Evolutionary conservation across 164 flowering plant genomes (phyloP).

Genomic region (Chimonanthus praecox): DNA sequence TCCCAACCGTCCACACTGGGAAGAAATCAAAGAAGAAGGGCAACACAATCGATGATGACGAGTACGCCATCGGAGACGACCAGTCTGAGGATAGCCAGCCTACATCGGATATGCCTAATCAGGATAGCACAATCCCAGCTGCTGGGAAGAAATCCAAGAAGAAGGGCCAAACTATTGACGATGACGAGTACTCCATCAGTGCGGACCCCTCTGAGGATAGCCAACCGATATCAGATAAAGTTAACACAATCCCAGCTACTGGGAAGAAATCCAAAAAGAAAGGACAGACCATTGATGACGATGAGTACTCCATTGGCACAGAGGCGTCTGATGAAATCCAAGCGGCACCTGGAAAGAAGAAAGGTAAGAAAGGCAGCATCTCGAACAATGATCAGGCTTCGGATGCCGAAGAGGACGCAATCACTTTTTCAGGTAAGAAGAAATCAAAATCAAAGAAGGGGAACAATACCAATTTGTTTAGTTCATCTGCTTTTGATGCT

Average conservation of each 20-base stretch:
- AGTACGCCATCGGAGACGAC: conserved; percentile 62
- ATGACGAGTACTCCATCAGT: conserved; percentile 75
- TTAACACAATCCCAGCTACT: neutral
- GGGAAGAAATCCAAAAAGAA: conserved; percentile 62
- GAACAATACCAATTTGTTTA: conserved; percentile 17
- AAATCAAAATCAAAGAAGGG: conserved; percentile 29
- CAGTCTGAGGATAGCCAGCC: conserved; percentile 25
- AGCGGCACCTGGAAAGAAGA: conserved; percentile 39
- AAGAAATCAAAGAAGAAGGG: conserved; percentile 66
- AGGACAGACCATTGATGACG: conserved; percentile 48
- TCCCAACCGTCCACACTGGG: conserved; percentile 18
- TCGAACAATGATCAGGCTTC: conserved; percentile 14
- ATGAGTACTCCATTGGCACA: conserved; percentile 67
- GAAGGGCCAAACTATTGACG: conserved; percentile 49
- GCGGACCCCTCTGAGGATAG: conserved; percentile 40
- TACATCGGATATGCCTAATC: too few relatives aligned
- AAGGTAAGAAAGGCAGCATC: conserved; percentile 45
- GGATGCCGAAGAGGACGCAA: neutral
- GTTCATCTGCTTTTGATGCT: conserved; percentile 16
- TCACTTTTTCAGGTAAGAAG: conserved; percentile 29
- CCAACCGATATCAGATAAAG: too few relatives aligned
- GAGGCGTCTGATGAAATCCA: conserved; percentile 37
- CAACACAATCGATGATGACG: conserved; percentile 63
- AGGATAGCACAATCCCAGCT: too few relatives aligned
- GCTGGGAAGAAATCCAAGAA: conserved; percentile 49